phyloP scores from a whole-genome alignment of 352 stramenopile species.

The Phytophthora brassicae region DNA sequence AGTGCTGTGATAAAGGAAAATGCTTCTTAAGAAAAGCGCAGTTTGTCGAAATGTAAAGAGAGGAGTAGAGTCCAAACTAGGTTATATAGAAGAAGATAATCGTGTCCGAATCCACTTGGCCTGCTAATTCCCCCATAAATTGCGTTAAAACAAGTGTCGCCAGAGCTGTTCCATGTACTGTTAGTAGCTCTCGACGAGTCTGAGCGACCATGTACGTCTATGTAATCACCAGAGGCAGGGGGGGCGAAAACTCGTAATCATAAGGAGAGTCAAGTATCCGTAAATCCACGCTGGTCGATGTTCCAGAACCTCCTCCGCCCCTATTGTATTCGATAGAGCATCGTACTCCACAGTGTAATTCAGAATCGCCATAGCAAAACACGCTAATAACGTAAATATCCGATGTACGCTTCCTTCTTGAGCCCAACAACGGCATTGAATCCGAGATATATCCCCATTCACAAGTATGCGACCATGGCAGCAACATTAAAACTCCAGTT shows the following conservation, averaged over 20 bases:
- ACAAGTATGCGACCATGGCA: constrained; percentile 56
- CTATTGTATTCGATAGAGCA: constrained; percentile 18
- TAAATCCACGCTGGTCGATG: constrained; percentile 38
- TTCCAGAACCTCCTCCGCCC: constrained; percentile 17
- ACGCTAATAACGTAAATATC: constrained; percentile 38
- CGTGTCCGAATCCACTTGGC: constrained; percentile 47
- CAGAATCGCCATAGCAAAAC: constrained; percentile 56
- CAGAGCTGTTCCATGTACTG: constrained; percentile 35
- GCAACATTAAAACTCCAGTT: constrained; percentile 36
- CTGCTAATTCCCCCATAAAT: constrained; percentile 47
- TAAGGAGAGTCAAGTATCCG: constrained; percentile 44
- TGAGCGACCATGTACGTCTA: constrained; percentile 63
- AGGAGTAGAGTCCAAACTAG: constrained; percentile 38
- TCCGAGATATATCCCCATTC: constrained; percentile 60
- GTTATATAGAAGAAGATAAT: constrained; percentile 65
- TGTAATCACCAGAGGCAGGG: constrained; percentile 48
- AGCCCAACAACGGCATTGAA: constrained; percentile 42
- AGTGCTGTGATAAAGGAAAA: constrained; percentile 46
- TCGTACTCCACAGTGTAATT: constrained; percentile 58
- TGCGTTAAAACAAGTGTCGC: constrained; percentile 56
- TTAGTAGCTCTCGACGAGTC: constrained; percentile 47
- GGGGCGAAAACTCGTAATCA: constrained; percentile 50
- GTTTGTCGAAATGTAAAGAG: constrained; percentile 49
- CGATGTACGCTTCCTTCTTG: constrained; percentile 66
- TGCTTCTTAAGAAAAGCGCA: constrained; percentile 48